Evolutionary conservation across 208 protist genomes (phyloP), one percentile per base, ranked within the genome.

Genomic region (Crithidia thermophila): DNA sequence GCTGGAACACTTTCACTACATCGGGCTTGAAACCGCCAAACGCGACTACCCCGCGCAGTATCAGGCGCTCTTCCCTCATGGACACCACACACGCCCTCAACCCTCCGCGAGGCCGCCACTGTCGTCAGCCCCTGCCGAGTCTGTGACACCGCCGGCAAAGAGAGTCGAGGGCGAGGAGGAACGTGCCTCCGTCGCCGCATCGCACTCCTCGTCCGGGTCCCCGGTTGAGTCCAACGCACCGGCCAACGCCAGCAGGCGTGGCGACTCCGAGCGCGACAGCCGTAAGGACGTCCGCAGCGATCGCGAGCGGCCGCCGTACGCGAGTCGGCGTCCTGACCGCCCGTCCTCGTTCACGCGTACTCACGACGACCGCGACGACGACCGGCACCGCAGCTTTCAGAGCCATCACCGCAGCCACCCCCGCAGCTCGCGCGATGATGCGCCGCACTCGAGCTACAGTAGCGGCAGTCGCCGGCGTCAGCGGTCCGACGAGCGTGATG

Each of bases 1-100:
- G 88, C 79, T 94, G 0, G 83, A 96, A 39, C 87, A 94, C 73
- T 93, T 96, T 34, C 73, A 94, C 72, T 93, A 77, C 63, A 88
- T 96, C 61, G 90, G 90, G 21, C 84, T 45, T 28, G 82, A 89
- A 7, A 49, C 71, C 4, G 90, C 90, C 3, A 57, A 70, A 59
- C 64, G 67, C 14, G 72, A 91, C 33, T 75, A 83, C 64, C 87
- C 87, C 1, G 83, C 46, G 4, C 74, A 94, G 67, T 96, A 86
- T 45, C 64, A 67, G 42, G 67, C 81, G 5, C 75, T 93, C 37
- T 90, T 84, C 47, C 82, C 27, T 11, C 20, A 67, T 34, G 72
- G 59, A 1, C 58, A 72, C 33, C 40, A 63, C 18, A 67, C 25
- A 65, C 71, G 34, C 36, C 16, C 36, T 1, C 49, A 25, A 39